phyloP scores from a whole-genome alignment of 768 basidiomycete species.

The Tulasnella sp. region DNA sequence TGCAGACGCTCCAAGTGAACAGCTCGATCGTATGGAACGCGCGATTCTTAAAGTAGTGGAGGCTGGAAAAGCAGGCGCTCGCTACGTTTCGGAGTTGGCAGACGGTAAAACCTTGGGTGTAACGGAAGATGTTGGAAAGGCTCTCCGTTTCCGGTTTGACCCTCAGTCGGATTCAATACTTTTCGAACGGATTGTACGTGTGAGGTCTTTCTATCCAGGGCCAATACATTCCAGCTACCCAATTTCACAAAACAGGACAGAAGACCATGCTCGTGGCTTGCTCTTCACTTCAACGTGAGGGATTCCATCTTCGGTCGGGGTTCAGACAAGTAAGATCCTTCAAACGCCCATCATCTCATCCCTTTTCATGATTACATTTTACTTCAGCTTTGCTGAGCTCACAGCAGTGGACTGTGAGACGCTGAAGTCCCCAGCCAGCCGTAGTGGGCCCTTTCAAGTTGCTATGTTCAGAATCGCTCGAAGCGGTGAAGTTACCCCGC shows the following conservation, averaged over 20 bases:
- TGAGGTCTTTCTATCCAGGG: no score
- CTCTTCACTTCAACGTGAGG: no score
- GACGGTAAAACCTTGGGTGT: not conserved
- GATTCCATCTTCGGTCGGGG: no score
- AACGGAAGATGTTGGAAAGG: not conserved
- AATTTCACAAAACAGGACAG: no score
- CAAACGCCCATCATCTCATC: no score
- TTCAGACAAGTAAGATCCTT: no score
- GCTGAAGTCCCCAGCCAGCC: not conserved
- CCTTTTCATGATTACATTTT: no score
- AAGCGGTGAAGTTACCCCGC: not conserved
- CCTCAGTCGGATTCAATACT: not conserved
- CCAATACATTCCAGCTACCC: no score
- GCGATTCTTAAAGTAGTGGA: not conserved
- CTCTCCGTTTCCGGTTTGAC: not conserved
- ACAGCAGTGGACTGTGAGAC: not conserved
- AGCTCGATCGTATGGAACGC: not conserved
- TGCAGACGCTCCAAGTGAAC: not conserved
- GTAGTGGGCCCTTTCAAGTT: not conserved
- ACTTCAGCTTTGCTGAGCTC: no score
- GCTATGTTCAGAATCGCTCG: not conserved
- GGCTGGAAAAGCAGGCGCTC: not conserved
- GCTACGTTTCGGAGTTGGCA: not conserved
- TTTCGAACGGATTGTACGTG: not conserved
- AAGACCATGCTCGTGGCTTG: no score